Conservation (phyloP, 176 grass and related monocot genomes). For the Puccinellia tenuiflora region DNA sequence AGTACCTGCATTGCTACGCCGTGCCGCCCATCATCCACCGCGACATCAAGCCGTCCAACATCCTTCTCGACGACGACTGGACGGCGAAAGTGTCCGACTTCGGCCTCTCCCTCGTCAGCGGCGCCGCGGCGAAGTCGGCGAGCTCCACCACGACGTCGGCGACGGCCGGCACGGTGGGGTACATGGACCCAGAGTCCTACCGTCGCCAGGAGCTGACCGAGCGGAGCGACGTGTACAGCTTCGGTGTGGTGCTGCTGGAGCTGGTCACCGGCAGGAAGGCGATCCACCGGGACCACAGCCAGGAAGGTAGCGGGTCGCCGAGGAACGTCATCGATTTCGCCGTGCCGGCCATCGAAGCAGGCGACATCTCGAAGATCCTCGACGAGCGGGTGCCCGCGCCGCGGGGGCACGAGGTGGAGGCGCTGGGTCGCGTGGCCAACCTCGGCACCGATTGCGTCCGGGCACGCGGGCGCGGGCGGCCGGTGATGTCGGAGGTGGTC, state of each 20-base stretch:
- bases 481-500: slow-evolving; percentile 72
- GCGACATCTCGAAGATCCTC: slow-evolving; percentile 26
- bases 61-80: slow-evolving; percentile 80
- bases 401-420: slow-evolving; percentile 45
- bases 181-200: slow-evolving; percentile 99
- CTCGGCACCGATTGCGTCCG: slow-evolving; percentile 67
- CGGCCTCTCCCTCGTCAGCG: slow-evolving; percentile 60
- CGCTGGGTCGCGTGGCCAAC: slow-evolving; percentile 48
- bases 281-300: slow-evolving; percentile 42
- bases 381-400: slow-evolving; percentile 44
- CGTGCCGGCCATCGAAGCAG: slow-evolving; percentile 46
- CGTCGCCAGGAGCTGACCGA: slow-evolving; percentile 67
- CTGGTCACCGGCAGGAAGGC: slow-evolving; percentile 80
- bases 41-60: slow-evolving; percentile 94
- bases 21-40: slow-evolving; percentile 93
- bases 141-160: slow-evolving; percentile 3
- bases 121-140: neutral
- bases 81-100: slow-evolving; percentile 96
- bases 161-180: slow-evolving; percentile 76
- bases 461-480: slow-evolving; percentile 37
- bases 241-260: slow-evolving; percentile 86
- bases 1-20: slow-evolving; percentile 96
- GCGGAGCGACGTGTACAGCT: slow-evolving; percentile 95
- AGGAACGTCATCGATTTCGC: slow-evolving; percentile 71
- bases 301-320: slow-evolving; percentile 55